Base-by-base conservation (phyloP, 2,329 filamentous ascomycete genomes). In the Fusarium sulawesiense region DNA sequence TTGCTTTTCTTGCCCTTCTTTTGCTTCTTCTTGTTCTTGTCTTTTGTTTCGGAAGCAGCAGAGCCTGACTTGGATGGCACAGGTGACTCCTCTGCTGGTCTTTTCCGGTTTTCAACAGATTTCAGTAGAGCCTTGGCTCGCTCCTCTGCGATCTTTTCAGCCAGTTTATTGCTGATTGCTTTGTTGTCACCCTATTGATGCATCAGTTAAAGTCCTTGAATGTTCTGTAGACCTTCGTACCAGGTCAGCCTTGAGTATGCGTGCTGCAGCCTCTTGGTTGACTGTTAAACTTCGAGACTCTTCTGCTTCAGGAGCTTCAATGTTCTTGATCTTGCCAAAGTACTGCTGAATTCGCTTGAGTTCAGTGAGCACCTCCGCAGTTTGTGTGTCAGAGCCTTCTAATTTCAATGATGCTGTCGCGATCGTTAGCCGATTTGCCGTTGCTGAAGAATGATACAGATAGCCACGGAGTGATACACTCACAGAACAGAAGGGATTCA, bases 401-500 rank as follows among this genome's bases (percentile, higher is more conserved):
- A 98, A 86, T 66, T 91, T 90, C 23, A 99, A 84, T 67, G 92
- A 91, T 55, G 92, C 93, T 73, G 57, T 23, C 51, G 6, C 18
- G 30, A 55, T 12, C 20, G 42, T 65, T 40, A 47, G 42, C 41
- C 59, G 16, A 57, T 46, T 30, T 49, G n/a, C 34, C 16, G 7
- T 21, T 7, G 34, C 30, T 4, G 10, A 9, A 23, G 12, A 14
- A 44, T 21, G 16, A 6, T 5, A 6, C 13, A 18, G 9, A 9
- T 13, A 4, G 8, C 16, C 4, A n/a, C 18, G 21, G 4, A 3
- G 16, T 32, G 13, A 16, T 11, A 8, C n/a, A 41, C 49, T 68
- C 81, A 94, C 92, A 92, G 80, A 97, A 98, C 10, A 99, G 83
- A 12, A 97, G 83, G 1, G 94, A 97, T 77, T 98, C 95, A 68